These are phyloP conservation scores for Abrus pulchellus DNA, from an alignment of 306 rosid genomes.

Conservation along the genomic window DNA sequence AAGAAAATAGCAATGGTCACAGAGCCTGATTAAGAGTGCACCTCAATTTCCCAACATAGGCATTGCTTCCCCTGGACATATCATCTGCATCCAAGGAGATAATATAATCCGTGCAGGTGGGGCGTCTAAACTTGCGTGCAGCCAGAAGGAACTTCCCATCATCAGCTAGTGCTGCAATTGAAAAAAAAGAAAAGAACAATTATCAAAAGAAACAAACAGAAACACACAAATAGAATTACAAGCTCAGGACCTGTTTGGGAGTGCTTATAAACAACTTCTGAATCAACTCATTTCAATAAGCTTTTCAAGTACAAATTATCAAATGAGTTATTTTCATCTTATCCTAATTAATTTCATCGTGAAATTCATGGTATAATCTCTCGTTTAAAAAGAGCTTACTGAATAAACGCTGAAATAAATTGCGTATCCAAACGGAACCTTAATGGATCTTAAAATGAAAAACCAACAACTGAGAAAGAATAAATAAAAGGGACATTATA, in stretches of 20 bases:
- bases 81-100: constrained; percentile 79
- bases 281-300: too few species aligned
- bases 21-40: constrained; percentile 43
- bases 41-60: constrained; percentile 93
- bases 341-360: too few species aligned
- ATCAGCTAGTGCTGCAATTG: constrained; percentile 69
- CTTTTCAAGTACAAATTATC: too few species aligned
- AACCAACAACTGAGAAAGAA: neutral
- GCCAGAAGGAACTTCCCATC: constrained; percentile 98
- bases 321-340: too few species aligned
- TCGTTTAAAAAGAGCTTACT: too few species aligned
- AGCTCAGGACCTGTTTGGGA: too few species aligned
- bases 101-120: constrained; percentile 89
- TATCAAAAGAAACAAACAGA: constrained; percentile 23
- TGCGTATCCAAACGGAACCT: too few species aligned
- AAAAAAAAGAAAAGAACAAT: neutral
- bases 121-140: constrained; percentile 90
- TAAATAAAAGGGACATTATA: neutral
- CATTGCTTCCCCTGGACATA: constrained; percentile 86
- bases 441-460: too few species aligned
- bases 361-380: too few species aligned
- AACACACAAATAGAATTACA: too few species aligned
- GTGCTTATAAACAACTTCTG: too few species aligned
- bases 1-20: neutral
- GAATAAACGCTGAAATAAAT: too few species aligned